phyloP scores from a whole-genome alignment of 1,284 basidiomycete genomes.

The Ganoderma sinense region DNA sequence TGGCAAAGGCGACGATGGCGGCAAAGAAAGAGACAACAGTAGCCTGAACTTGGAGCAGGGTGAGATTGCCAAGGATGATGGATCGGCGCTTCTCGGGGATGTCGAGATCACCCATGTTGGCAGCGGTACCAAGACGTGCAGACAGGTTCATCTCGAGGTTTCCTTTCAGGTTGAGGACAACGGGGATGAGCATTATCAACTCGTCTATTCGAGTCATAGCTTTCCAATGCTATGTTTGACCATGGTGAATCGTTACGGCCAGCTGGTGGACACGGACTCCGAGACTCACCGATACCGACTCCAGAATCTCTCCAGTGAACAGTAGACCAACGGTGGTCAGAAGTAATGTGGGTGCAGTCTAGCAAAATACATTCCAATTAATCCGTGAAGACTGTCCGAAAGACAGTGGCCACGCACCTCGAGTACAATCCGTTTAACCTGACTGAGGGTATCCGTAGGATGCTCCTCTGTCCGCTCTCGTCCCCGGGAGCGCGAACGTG shows the following conservation, averaged over 20 bases:
- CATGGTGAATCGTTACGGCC: background rate
- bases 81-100: constrained; percentile 67
- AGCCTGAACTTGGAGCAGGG: constrained; percentile 93
- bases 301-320: constrained; percentile 89
- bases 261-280: background rate
- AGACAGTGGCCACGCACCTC: constrained; percentile 53
- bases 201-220: constrained; percentile 93
- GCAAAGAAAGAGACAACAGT: constrained; percentile 90
- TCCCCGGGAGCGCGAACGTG: constrained; percentile 36
- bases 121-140: constrained; percentile 77
- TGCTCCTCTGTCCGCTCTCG: constrained; percentile 31
- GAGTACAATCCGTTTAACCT: constrained; percentile 65
- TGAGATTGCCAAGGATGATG: constrained; percentile 85
- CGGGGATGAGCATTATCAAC: constrained; percentile 96
- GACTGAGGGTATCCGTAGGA: constrained; percentile 49
- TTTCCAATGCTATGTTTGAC: constrained; percentile 72
- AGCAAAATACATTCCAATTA: background rate
- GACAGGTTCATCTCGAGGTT: constrained; percentile 96
- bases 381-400: background rate
- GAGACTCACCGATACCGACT: constrained; percentile 79
- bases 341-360: constrained; percentile 79
- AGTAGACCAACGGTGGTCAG: constrained; percentile 78
- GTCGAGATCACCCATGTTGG: constrained; percentile 91
- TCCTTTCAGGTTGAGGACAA: constrained; percentile 95
- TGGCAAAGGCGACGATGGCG: constrained; percentile 78